Conservation (phyloP, 78 protist species). For the Anaeramoeba flamelloides region DNA sequence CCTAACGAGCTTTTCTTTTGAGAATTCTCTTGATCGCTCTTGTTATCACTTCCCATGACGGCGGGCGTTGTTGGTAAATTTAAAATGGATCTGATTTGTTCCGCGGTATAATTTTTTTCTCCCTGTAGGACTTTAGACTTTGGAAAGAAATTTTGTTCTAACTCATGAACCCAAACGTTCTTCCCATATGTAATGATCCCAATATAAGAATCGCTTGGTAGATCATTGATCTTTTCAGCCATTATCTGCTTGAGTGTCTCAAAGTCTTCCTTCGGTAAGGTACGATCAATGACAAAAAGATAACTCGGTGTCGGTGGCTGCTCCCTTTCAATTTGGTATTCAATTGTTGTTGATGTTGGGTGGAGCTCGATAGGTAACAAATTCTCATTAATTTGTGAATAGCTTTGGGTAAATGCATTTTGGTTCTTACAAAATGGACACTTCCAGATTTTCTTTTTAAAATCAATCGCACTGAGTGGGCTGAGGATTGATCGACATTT, state of each 20-base stretch:
- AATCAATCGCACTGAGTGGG: too few relatives aligned
- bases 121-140: not conserved
- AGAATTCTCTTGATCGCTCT: too few relatives aligned
- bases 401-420: too few relatives aligned
- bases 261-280: slow-evolving; percentile 59
- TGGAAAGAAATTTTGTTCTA: not conserved
- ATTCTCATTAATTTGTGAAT: too few relatives aligned
- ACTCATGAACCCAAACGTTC: slow-evolving; percentile 28
- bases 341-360: slow-evolving; percentile 3
- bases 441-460: too few relatives aligned
- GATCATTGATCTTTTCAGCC: slow-evolving; percentile 43
- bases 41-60: not conserved
- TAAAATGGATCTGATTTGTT: not conserved
- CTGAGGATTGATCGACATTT: too few relatives aligned
- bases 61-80: not conserved
- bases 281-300: slow-evolving; percentile 72
- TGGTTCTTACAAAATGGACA: too few relatives aligned
- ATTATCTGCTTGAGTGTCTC: slow-evolving; percentile 58
- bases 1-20: too few relatives aligned
- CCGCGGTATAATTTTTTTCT: not conserved
- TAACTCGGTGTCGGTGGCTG: slow-evolving; percentile 57
- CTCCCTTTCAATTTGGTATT: not conserved
- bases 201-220: slow-evolving; percentile 64
- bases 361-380: slow-evolving; percentile 81
- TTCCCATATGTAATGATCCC: slow-evolving; percentile 90